These are phyloP conservation scores for Aureobasidium musti DNA, from an alignment of 2,329 filamentous ascomycete genomes.

Conservation along the genomic window DNA sequence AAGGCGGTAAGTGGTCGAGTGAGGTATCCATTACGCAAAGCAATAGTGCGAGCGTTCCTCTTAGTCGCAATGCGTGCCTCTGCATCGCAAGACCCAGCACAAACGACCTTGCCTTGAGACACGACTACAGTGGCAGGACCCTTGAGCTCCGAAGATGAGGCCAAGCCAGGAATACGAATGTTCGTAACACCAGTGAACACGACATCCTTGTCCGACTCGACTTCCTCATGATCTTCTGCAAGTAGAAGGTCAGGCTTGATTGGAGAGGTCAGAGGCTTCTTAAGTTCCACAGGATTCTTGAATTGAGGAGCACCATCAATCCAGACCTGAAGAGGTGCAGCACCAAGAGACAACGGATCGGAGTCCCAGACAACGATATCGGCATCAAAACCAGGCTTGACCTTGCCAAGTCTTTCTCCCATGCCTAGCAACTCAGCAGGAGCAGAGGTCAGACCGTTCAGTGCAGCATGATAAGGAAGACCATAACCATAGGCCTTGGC, in stretches of 20 bases:
- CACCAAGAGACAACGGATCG: conserved; percentile 46
- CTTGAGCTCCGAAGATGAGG: conserved; percentile 34
- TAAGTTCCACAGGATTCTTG: conserved; percentile 53
- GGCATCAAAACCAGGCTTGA: conserved; percentile 47
- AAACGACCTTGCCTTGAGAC: conserved; percentile 56
- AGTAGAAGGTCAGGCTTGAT: conserved; percentile 49
- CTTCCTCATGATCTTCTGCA: conserved; percentile 44
- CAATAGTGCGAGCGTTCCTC: conserved; percentile 46
- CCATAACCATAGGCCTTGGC: conserved; percentile 49
- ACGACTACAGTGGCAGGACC: conserved; percentile 52
- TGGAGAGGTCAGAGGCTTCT: conserved; percentile 51
- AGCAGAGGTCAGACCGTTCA: conserved; percentile 46
- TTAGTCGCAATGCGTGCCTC: conserved; percentile 48
- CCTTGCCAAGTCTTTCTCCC: conserved; percentile 46
- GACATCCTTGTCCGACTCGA: conserved; percentile 43
- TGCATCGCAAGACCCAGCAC: conserved; percentile 56
- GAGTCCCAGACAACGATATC: conserved; percentile 50
- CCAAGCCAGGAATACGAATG: conserved; percentile 49
- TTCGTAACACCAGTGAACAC: conserved; percentile 61
- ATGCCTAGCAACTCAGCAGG: conserved; percentile 46
- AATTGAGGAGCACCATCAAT: conserved; percentile 55
- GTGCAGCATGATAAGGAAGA: conserved; percentile 46
- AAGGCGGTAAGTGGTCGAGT: conserved; percentile 62
- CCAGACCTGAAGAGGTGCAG: conserved; percentile 47
- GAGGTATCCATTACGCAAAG: conserved; percentile 62